A percentile compares a stretch with the other conserved stretches of the same genome.
phyloP scores from a whole-genome alignment of 2,329 filamentous ascomycete species.

The Cercospora nicotianae region DNA sequence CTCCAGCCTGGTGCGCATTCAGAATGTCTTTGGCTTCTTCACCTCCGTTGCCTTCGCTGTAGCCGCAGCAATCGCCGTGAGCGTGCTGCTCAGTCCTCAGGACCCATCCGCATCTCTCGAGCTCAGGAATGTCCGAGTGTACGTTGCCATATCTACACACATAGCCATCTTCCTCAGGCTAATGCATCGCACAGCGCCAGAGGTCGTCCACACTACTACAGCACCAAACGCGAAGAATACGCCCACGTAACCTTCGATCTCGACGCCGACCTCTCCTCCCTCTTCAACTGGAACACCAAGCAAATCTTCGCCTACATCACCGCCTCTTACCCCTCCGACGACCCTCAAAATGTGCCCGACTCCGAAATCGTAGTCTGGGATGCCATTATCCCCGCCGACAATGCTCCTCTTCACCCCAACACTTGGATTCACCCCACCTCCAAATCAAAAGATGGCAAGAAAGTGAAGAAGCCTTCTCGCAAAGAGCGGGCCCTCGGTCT shows the following conservation, averaged over 20 bases:
- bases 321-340: constrained; percentile 62
- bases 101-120: constrained; percentile 65
- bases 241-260: constrained; percentile 92
- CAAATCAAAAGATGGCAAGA: constrained; percentile 18
- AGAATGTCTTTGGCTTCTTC: constrained; percentile 97
- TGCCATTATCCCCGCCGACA: constrained; percentile 77
- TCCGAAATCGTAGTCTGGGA: constrained; percentile 90
- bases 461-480: constrained; percentile 25
- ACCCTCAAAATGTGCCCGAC: constrained; percentile 40
- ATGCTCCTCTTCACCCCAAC: constrained; percentile 56
- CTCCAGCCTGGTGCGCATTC: constrained; percentile 77
- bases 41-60: constrained; percentile 87
- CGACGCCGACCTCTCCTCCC: constrained; percentile 82
- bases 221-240: constrained; percentile 88
- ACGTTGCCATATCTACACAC: constrained; percentile 39
- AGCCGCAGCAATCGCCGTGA: constrained; percentile 75
- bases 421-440: constrained; percentile 54
- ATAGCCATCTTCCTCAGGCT: background rate
- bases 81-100: constrained; percentile 70
- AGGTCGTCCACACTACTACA: constrained; percentile 95
- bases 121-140: constrained; percentile 83
- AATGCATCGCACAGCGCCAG: constrained; percentile 64
- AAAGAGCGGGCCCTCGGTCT: constrained; percentile 21
- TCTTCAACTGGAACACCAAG: constrained; percentile 99
- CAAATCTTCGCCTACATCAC: constrained; percentile 96